phyloP scores from a whole-genome alignment of 2,329 filamentous ascomycete species.

The Daldinia sp. region DNA sequence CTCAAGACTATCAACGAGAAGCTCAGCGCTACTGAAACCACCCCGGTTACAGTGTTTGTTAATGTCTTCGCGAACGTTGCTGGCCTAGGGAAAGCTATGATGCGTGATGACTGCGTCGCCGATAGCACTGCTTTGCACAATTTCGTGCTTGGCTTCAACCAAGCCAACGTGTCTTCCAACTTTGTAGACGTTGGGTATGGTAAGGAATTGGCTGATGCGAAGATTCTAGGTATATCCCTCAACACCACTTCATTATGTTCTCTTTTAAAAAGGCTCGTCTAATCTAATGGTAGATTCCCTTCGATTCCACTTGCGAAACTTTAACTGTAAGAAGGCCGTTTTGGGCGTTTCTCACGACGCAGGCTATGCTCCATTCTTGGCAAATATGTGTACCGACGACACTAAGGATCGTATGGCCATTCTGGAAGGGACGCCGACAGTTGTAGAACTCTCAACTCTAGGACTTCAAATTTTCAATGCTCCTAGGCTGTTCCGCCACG shows the following conservation, averaged over 20 bases:
- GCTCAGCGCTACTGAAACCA: slow-evolving; percentile 53
- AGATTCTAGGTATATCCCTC: slow-evolving; percentile 62
- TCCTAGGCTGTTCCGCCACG: slow-evolving; percentile 61
- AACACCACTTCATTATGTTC: too few relatives aligned
- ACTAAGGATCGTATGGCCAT: slow-evolving; percentile 58
- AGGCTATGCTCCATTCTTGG: slow-evolving; percentile 66
- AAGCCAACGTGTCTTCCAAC: slow-evolving; percentile 66
- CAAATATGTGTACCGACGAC: slow-evolving; percentile 56
- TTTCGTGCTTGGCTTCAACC: slow-evolving; percentile 68
- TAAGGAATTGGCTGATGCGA: slow-evolving; percentile 66
- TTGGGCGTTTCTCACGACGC: slow-evolving; percentile 70
- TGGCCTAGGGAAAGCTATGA: slow-evolving; percentile 60
- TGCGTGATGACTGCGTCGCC: slow-evolving; percentile 56
- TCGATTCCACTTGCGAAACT: slow-evolving; percentile 65
- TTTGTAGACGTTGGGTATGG: slow-evolving; percentile 69
- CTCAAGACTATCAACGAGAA: slow-evolving; percentile 57
- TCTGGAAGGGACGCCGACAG: slow-evolving; percentile 61
- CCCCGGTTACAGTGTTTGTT: slow-evolving; percentile 58
- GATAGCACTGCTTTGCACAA: slow-evolving; percentile 59
- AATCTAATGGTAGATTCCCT: slow-evolving; percentile 54
- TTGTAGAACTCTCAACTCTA: slow-evolving; percentile 58
- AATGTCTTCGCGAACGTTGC: slow-evolving; percentile 65
- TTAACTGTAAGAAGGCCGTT: slow-evolving; percentile 68
- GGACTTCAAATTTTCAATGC: slow-evolving; percentile 58
- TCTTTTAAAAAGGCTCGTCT: slow-evolving; percentile 20